These are phyloP conservation scores for Salix viminalis DNA, from an alignment of 345 rosid genomes.

Conservation along the genomic window DNA sequence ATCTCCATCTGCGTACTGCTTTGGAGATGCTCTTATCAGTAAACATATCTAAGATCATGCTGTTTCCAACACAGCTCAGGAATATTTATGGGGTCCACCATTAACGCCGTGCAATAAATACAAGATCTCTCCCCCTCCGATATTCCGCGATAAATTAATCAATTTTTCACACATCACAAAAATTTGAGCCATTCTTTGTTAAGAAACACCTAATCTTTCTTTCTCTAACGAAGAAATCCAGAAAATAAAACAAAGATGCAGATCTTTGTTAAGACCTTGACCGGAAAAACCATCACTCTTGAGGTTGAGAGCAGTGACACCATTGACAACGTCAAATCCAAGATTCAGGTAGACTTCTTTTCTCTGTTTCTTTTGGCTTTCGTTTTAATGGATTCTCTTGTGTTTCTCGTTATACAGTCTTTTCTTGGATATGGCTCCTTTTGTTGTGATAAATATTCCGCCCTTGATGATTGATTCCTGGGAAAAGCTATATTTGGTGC, in stretches of 20 bases:
- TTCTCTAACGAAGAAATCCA: not conserved
- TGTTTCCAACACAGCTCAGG: not conserved
- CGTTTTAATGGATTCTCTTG: not conserved
- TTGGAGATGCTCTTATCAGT: too few relatives aligned
- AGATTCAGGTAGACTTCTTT: conserved; percentile 14
- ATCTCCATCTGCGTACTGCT: too few relatives aligned
- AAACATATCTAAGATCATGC: not conserved
- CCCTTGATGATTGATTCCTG: not conserved
- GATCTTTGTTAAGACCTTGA: conserved; percentile 21
- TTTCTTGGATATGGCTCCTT: not conserved
- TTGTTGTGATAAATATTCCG: not conserved
- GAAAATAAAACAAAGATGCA: conserved; percentile 1
- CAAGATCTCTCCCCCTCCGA: not conserved
- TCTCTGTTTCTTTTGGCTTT: not conserved
- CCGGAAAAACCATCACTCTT: conserved; percentile 23
- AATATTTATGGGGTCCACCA: not conserved
- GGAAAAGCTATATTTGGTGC: not conserved
- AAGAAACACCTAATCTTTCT: not conserved
- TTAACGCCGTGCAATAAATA: too few relatives aligned
- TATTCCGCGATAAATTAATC: too few relatives aligned
- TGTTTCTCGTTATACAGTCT: not conserved
- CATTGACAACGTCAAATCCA: conserved; percentile 21
- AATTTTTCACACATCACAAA: not conserved
- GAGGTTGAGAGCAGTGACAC: conserved; percentile 28
- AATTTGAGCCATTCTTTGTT: not conserved